Evolutionary conservation across 1,284 basidiomycete genomes (phyloP), one percentile per base, ranked within the genome.

Genomic region (Melampsora larici-populina): DNA sequence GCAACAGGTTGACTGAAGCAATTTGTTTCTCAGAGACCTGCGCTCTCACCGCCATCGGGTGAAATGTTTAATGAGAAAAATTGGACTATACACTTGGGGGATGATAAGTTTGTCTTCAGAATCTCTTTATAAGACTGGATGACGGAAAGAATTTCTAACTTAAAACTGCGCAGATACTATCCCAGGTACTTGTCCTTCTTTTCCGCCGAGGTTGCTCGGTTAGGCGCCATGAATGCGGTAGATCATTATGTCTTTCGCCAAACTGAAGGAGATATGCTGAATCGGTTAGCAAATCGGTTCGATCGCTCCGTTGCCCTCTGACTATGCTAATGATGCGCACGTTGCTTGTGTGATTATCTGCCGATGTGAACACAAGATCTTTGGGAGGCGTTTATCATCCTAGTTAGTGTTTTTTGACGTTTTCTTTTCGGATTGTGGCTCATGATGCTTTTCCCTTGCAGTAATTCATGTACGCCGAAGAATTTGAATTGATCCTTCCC

Each of bases 391-490:
- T 76, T 60, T 55, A 67, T 26, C 73, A 76, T 67, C 73, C 73
- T 26, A 48, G 73, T 76, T n/a, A 67, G 73, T 62, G 18, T 17
- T 33, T 68, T 29, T 43, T 43, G 46, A n/a, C 43, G 13, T 46
- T 4, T 33, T 36, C n/a, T 33, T 33, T 33, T 33, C 4, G 29
- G 21, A 18, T 67, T 7, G 26, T 40, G 65, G 26, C n/a, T n/a
- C 6, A 67, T n/a, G 65, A 40, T 67, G n/a, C 55, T 48, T 48
- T n/a, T 36, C 24, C 24, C 2, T 2, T 33, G 6, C 21, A 76
- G 73, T 76, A 31, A 76, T 76, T n/a, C 73, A 76, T 33, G 73
- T 76, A 49, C 51, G 73, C 17, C 31, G 55, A 64, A 18, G 36
- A 36, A 66, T 4, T 51, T 66, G 15, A 48, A 4, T 55, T 24